A percentile compares a stretch with the other conserved stretches of the same genome.
Conservation (phyloP, 768 basidiomycete genomes). For the Tylopilus felleus region DNA sequence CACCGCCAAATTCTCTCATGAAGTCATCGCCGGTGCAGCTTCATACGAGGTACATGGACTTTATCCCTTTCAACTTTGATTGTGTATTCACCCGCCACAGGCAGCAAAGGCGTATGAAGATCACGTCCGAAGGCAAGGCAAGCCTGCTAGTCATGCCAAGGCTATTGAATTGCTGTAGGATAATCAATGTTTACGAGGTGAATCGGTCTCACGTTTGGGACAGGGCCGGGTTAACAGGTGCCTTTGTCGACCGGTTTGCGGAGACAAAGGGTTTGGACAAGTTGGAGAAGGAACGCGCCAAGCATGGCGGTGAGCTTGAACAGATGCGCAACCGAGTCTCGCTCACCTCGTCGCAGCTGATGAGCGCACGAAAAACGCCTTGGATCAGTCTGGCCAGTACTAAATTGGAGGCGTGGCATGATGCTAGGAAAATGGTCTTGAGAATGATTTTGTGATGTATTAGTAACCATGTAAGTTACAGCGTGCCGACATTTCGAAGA, state of each 20-base stretch:
- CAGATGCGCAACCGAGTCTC: neutral
- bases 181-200: neutral
- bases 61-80: neutral
- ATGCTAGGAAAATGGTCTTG: neutral
- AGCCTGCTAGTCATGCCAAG: conserved; percentile 23
- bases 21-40: conserved; percentile 27
- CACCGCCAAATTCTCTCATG: conserved; percentile 23
- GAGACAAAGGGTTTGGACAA: conserved; percentile 27
- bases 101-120: conserved; percentile 30
- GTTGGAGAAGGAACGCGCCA: conserved; percentile 17
- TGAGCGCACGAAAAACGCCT: neutral
- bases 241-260: conserved; percentile 19
- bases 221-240: conserved; percentile 29
- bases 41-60: conserved; percentile 22
- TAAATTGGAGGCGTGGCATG: conserved; percentile 2
- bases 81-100: conserved; percentile 10
- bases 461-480: conserved; percentile 38
- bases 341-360: conserved; percentile 16
- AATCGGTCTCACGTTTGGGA: neutral
- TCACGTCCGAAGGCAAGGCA: conserved; percentile 16
- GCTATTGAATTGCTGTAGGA: conserved; percentile 27
- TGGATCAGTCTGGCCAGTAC: conserved; percentile 15
- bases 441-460: conserved; percentile 12
- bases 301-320: conserved; percentile 20
- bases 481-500: conserved; percentile 61